Conservation (phyloP, 192 early-diverging fungal species). For the Umbelopsis ramanniana region DNA sequence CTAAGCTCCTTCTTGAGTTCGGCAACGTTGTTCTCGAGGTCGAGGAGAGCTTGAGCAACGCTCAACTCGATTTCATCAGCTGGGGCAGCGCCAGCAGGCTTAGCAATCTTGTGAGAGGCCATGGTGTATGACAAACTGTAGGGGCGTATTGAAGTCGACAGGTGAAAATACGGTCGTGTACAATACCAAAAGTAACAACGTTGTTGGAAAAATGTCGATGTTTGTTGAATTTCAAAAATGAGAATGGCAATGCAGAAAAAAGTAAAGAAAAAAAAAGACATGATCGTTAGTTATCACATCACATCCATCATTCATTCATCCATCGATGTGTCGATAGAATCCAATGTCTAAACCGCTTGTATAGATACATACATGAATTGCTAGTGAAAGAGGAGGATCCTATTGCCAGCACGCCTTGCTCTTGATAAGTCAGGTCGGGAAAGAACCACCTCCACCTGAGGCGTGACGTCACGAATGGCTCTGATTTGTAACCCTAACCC, state of each 20-base stretch:
- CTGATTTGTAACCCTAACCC: slow-evolving; percentile 2
- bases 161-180: no score
- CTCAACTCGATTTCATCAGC: slow-evolving; percentile 87
- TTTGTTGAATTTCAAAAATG: slow-evolving; percentile 9
- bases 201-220: slow-evolving; percentile 2
- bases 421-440: slow-evolving; percentile 7
- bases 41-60: slow-evolving; percentile 95
- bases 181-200: background rate
- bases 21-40: slow-evolving; percentile 93
- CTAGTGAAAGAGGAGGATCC: slow-evolving; percentile 22
- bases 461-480: background rate
- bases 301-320: slow-evolving; percentile 21
- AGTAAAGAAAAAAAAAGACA: background rate
- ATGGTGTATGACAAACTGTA: slow-evolving; percentile 26
- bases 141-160: background rate
- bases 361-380: slow-evolving; percentile 22
- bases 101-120: slow-evolving; percentile 46
- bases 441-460: background rate
- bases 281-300: background rate
- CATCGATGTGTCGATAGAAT: background rate
- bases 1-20: slow-evolving; percentile 98
- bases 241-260: background rate
- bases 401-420: background rate
- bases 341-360: background rate
- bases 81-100: slow-evolving; percentile 43